Evolutionary conservation across 176 grass and related monocot species (phyloP).

Genomic region (Lolium perenne): DNA sequence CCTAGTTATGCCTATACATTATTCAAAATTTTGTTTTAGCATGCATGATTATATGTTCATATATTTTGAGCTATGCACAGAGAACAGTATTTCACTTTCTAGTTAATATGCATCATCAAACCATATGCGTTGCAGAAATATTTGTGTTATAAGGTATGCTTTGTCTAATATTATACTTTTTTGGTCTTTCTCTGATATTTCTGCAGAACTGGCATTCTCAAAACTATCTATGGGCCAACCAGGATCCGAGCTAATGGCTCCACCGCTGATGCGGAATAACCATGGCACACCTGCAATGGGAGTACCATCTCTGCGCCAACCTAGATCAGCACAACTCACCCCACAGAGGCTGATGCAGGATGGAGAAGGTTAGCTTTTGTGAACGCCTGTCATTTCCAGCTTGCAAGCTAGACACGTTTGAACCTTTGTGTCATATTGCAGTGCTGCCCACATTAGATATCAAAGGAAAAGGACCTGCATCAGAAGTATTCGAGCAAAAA

Average conservation of each 20-base stretch:
- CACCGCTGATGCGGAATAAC: neutral
- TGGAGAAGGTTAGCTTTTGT: slow-evolving; percentile 10
- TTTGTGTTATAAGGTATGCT: slow-evolving; percentile 10
- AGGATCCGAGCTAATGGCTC: neutral
- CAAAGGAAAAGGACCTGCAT: slow-evolving; percentile 20
- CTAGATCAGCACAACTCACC: neutral
- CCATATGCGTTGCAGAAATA: neutral
- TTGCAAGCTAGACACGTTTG: neutral
- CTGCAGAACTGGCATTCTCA: neutral
- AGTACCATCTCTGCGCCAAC: slow-evolving; percentile 4
- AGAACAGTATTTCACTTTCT: neutral
- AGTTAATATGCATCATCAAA: neutral
- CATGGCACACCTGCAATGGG: slow-evolving; percentile 6
- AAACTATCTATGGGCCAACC: slow-evolving; percentile 9
- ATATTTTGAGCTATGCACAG: neutral
- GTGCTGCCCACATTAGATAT: slow-evolving; percentile 16
- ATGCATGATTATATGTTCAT: slow-evolving; percentile 13
- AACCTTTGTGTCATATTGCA: slow-evolving; percentile 15
- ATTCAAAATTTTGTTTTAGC: neutral
- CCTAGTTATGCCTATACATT: neutral
- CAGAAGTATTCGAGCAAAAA: neutral
- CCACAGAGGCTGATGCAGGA: neutral
- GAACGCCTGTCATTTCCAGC: neutral
- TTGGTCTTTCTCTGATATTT: slow-evolving; percentile 17
- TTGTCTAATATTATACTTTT: neutral